Base-by-base conservation (phyloP, 176 grass and related monocot genomes). In the Oryza meridionalis region DNA sequence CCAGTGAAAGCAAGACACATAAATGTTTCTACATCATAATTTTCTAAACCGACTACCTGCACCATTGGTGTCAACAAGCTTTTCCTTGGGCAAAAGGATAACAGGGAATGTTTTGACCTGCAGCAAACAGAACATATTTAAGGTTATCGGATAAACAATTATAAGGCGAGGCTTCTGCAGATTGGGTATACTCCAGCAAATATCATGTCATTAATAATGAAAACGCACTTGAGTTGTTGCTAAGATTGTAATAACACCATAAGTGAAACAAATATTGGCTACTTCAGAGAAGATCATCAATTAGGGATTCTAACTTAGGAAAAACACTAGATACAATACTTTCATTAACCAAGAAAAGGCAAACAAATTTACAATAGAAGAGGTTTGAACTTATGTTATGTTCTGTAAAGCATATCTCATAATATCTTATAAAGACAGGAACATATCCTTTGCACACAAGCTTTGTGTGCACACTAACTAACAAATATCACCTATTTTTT, bases 61-160 rank as follows among this genome's bases (percentile, higher is more conserved):
- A 9, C 93, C 90, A 70, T 99, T 99, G 53, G 97, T 99, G 74
- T 99, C 97, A 55, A 99, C 90, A 51, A 99, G 94, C 88, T 99
- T 99, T 84, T 99, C 97, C 88, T 96, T 90, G 45, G 97, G 93
- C 86, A 99, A 88, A 12, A 92, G 62, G 66, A 96, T 91, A 53
- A 99, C 97, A 77, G 97, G 91, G 86, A 94, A 99, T n/a, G 81
- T 90, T 37, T 78, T 96, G 25, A 89, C 91, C 97, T 99, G 66
- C 70, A 66, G 33, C 33, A 35, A 35, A 62, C 78, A 25, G 35
- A 21, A 5, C 21, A 29, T 75, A 73, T 78, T 70, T 75, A 77
- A 80, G 29, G 63, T 26, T 42, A 35, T 25, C 4, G 27, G 17
- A 32, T 11, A 22, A 69, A 64, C 7, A 71, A 24, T 35, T 35